Conservation (phyloP, 2,329 filamentous ascomycete species). For the Fusarium albosuccineum region DNA sequence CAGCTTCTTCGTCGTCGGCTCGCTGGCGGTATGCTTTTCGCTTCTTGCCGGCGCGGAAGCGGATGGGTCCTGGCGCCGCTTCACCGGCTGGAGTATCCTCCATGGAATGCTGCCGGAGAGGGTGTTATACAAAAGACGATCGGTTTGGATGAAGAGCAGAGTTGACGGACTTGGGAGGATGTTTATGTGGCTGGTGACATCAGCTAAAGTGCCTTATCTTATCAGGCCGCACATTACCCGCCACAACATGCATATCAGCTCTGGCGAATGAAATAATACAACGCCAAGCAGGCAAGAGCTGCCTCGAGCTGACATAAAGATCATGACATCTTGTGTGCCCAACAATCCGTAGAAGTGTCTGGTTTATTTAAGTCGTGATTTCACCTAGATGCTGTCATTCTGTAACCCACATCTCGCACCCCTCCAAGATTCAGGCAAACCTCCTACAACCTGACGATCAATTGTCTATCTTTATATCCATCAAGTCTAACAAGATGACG, state of each 20-base stretch:
- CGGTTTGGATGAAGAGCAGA: too few relatives aligned
- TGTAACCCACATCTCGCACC: neutral
- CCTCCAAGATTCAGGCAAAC: neutral
- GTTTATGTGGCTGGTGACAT: conserved; percentile 28
- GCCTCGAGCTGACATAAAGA: neutral
- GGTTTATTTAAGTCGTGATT: too few relatives aligned
- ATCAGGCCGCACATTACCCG: conserved; percentile 21
- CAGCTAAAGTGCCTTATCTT: conserved; percentile 34
- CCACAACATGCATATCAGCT: neutral
- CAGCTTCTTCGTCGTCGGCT: conserved; percentile 46
- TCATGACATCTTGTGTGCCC: neutral
- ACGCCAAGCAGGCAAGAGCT: too few relatives aligned
- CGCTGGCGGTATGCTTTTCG: conserved; percentile 71
- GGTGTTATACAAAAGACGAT: too few relatives aligned
- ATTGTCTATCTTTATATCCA: neutral
- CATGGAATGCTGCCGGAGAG: conserved; percentile 4
- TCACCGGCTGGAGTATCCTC: conserved; percentile 31
- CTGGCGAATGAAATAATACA: neutral
- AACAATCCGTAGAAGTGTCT: too few relatives aligned
- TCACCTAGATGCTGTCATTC: too few relatives aligned
- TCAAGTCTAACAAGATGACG: conserved; percentile 43
- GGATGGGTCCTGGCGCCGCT: conserved; percentile 51
- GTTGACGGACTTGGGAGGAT: neutral
- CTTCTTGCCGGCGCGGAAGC: conserved; percentile 71
- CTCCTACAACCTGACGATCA: neutral